Evolutionary conservation across 768 basidiomycete genomes (phyloP), one percentile per base, ranked within the genome.

Genomic region (Leccinum olivaceopallidum): DNA sequence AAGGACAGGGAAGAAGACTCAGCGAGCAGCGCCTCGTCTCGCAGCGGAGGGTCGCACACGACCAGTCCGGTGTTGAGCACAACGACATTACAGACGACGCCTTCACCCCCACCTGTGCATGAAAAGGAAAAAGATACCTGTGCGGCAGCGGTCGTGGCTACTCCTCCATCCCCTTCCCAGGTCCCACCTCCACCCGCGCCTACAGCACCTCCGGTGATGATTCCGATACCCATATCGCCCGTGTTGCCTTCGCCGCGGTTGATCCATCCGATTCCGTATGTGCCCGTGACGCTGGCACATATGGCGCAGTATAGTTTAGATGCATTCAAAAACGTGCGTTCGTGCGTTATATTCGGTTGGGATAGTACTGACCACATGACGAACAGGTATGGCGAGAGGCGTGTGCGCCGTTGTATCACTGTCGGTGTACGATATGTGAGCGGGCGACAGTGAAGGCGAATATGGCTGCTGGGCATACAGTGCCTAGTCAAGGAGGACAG

Each of bases 61-160:
- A 90, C 89, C 20, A 90, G 88, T 63, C 90, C 89, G 0, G 88
- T 90, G 4, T 69, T 90, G 28, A 89, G 88, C 13, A 87, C 88
- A 1, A 83, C 86, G 8, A 92, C 89, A 7, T 68, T 91, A 32
- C 86, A 87, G 62, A 92, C 89, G n/a, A 90, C 89, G 7, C 89
- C 89, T 0, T 88, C 86, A 2, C 89, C 89, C 0, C 86, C 88
- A 0, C 89, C 89, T 28, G 66, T 72, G 2, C 69, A 68, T 16
- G 72, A 73, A 57, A 76, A 76, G 60, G 74, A 74, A 13, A 72
- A 74, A 50, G 79, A 77, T 57, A 73, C 75, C 4, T 73, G 32
- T 9, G 63, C 5, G 20, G 44, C 20, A 47, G n/a, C n/a, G 4
- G 42, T n/a, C n/a, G 42, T 10, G 42, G 14, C 44, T 20, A 47